Evolutionary conservation across 2,329 filamentous ascomycete genomes (phyloP).

Genomic region (Fusarium sublunatum): DNA sequence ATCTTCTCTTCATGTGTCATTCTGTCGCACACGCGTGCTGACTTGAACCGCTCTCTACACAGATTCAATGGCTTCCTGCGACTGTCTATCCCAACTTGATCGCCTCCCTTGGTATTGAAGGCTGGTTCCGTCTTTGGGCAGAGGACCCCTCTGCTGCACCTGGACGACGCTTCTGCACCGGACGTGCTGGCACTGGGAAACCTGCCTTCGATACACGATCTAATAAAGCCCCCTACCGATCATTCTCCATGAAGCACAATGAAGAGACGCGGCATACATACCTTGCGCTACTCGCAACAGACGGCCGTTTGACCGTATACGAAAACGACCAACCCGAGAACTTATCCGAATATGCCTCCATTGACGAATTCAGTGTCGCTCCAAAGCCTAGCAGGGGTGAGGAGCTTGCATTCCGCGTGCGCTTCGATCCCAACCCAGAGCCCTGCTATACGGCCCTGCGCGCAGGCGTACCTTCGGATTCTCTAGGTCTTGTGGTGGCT

Average conservation of each 20-base stretch:
- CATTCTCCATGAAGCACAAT: slow-evolving; percentile 85
- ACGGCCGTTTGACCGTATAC: slow-evolving; percentile 81
- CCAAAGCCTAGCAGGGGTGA: slow-evolving; percentile 79
- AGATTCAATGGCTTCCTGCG: slow-evolving; percentile 94
- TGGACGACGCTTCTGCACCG: slow-evolving; percentile 81
- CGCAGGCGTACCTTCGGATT: slow-evolving; percentile 83
- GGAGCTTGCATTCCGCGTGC: slow-evolving; percentile 86
- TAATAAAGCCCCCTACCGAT: slow-evolving; percentile 74
- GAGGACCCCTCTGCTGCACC: slow-evolving; percentile 86
- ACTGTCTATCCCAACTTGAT: slow-evolving; percentile 88
- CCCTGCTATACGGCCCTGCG: slow-evolving; percentile 81
- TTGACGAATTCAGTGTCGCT: slow-evolving; percentile 82
- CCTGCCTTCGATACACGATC: slow-evolving; percentile 67
- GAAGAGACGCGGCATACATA: slow-evolving; percentile 84
- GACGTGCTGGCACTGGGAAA: slow-evolving; percentile 60
- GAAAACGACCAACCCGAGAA: slow-evolving; percentile 89
- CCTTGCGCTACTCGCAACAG: slow-evolving; percentile 84
- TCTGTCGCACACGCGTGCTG: slow-evolving; percentile 31
- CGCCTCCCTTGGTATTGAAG: slow-evolving; percentile 88
- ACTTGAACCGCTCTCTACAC: slow-evolving; percentile 21
- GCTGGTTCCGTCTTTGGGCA: slow-evolving; percentile 90
- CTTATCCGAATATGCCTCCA: slow-evolving; percentile 76
- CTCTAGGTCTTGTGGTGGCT: slow-evolving; percentile 84
- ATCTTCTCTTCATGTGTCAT: slow-evolving; percentile 24
- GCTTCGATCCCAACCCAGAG: slow-evolving; percentile 88